Evolutionary conservation across 1,284 basidiomycete species (phyloP), one percentile per base, ranked within the genome.

Genomic region (Lentinus polychrous): DNA sequence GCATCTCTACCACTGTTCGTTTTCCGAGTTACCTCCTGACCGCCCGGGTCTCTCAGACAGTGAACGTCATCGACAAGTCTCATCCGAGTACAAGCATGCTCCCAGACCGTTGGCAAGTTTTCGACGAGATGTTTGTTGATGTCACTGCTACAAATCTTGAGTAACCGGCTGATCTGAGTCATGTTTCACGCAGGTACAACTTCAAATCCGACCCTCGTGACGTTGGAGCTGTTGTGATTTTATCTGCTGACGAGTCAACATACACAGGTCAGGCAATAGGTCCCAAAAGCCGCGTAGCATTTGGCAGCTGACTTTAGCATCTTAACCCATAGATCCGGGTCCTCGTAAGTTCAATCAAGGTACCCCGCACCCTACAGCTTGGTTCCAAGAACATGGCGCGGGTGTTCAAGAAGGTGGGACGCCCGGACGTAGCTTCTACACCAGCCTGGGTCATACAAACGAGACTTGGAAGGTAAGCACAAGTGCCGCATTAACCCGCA

Each of bases 401-500:
- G 84, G 83, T 1, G 74, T 74, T 3, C 62, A 27, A 7, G 41
- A 75, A 51, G 67, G 66, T 11, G 71, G 68, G 2, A 65, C 68
- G 18, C 71, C 79, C 1, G 89, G 88, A n/a, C 74, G 88, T 38
- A 86, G 84, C 53, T 91, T 86, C 67, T 91, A 88, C 64, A 91
- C 89, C 0, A 81, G 80, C 50, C 70, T 91, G 1, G 88, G 88
- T 1, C 89, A 92, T 60, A 62, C 79, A 49, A 83, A 79, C 57
- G 77, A 83, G 56, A 88, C 79, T 1, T 85, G 83, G 81, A 61
- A 74, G 69, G 81, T 78, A 41, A 46, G 71, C 61, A 31, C 18
- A 18, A 17, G 20, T 12, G 14, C 12, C 32, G 36, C 18, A 1
- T 15, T 17, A 27, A 44, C 5, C 27, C 27, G 27, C 27, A 10